Conservation (phyloP, 176 grass and related monocot genomes). For the Ensete ventricosum region DNA sequence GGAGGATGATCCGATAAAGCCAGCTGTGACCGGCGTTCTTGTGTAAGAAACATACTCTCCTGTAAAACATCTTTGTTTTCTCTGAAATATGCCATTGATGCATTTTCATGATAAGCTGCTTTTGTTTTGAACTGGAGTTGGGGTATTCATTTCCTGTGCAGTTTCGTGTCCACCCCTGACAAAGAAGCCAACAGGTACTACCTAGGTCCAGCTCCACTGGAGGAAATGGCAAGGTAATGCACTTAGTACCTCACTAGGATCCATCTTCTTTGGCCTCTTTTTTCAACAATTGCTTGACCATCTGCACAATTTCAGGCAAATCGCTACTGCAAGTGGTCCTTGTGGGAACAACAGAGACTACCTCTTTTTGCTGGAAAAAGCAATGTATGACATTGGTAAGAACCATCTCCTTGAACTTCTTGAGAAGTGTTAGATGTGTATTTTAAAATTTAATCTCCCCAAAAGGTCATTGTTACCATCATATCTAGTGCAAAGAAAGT, state of each 20-base stretch:
- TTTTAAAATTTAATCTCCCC: too few relatives aligned
- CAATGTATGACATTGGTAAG: constrained; percentile 70
- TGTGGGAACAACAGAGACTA: constrained; percentile 86
- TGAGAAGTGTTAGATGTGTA: too few relatives aligned
- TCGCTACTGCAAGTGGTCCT: constrained; percentile 79
- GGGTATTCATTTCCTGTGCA: background rate
- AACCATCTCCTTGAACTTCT: background rate
- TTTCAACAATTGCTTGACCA: constrained; percentile 2
- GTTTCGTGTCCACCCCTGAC: constrained; percentile 76
- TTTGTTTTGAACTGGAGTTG: background rate
- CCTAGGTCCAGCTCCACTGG: constrained; percentile 74
- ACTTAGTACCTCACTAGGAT: background rate
- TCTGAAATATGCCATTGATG: too few relatives aligned
- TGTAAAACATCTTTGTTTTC: background rate
- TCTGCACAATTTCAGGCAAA: constrained; percentile 51
- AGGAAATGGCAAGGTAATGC: constrained; percentile 77
- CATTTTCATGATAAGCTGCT: constrained; percentile 9
- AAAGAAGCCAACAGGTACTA: constrained; percentile 81
- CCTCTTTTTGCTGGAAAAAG: constrained; percentile 87
- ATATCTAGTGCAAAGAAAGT: too few relatives aligned
- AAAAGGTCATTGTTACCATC: too few relatives aligned
- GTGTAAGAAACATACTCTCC: constrained; percentile 41
- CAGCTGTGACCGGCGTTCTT: constrained; percentile 46
- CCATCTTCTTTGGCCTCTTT: background rate
- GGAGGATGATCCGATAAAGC: constrained; percentile 56